Evolutionary conservation across 345 rosid genomes (phyloP).

Genomic region (Syzygium oleosum): DNA sequence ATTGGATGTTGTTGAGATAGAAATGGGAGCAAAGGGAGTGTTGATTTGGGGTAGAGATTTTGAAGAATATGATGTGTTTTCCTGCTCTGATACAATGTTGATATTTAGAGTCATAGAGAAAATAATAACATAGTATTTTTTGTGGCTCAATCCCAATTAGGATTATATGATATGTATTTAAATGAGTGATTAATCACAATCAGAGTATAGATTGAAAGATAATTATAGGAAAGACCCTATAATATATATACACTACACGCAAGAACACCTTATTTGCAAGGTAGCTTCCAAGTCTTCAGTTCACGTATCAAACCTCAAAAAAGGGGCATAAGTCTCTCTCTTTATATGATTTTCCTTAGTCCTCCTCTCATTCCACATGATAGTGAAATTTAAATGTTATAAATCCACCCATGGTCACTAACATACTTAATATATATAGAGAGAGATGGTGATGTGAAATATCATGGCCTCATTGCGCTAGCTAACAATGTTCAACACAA

Average conservation of each 20-base stretch:
- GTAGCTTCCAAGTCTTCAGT: not conserved
- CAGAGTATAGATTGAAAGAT: not conserved
- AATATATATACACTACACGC: not conserved
- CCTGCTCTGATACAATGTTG: not conserved
- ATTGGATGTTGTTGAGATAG: not conserved
- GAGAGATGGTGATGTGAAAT: not conserved
- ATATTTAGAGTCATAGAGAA: not conserved
- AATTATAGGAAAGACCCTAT: not conserved
- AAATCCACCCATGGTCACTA: too few species aligned
- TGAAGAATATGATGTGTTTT: not conserved
- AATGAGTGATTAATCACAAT: not conserved
- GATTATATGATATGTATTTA: not conserved
- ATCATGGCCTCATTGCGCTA: not conserved
- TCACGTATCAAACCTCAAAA: not conserved
- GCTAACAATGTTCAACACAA: not conserved
- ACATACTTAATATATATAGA: too few species aligned
- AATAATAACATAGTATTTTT: not conserved
- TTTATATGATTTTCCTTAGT: too few species aligned
- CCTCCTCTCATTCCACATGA: too few species aligned
- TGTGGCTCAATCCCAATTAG: not conserved
- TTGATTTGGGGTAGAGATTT: not conserved
- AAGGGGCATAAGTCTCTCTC: too few species aligned
- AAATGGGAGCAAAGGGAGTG: not conserved
- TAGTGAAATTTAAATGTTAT: too few species aligned
- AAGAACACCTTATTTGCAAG: not conserved